Evolutionary conservation across 2,329 filamentous ascomycete species (phyloP).

Genomic region (Achaetomium macrosporum): DNA sequence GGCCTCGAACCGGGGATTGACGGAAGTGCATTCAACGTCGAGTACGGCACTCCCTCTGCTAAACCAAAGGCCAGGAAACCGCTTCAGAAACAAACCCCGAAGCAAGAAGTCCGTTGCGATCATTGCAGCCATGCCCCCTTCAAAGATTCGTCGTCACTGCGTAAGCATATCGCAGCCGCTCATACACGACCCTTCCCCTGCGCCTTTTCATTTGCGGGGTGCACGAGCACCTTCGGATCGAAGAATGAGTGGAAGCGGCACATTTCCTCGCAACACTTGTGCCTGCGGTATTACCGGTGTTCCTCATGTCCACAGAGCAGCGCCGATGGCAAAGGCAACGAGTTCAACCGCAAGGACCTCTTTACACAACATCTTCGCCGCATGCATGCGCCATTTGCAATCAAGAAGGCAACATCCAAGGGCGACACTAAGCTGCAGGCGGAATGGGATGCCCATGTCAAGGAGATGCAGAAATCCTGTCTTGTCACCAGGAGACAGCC

Average conservation of each 20-base stretch:
- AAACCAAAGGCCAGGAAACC: conserved; percentile 43
- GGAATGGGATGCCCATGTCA: conserved; percentile 61
- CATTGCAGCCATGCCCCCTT: conserved; percentile 60
- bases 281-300: conserved; percentile 59
- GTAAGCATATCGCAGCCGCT: conserved; percentile 62
- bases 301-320: conserved; percentile 52
- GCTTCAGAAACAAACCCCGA: conserved; percentile 42
- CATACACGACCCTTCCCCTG: conserved; percentile 76
- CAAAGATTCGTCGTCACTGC: conserved; percentile 59
- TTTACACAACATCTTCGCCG: conserved; percentile 91
- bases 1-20: conserved; percentile 37
- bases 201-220: conserved; percentile 79
- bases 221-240: conserved; percentile 74
- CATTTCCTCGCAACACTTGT: conserved; percentile 83
- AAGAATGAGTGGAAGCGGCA: conserved; percentile 99
- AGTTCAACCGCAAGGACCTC: conserved; percentile 92
- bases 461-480: conserved; percentile 68
- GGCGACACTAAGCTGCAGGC: conserved; percentile 53
- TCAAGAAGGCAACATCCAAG: conserved; percentile 52
- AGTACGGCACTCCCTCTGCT: conserved; percentile 32
- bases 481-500: conserved; percentile 62
- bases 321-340: conserved; percentile 53
- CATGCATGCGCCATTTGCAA: conserved; percentile 76
- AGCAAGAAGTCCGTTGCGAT: conserved; percentile 56
- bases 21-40: conserved; percentile 32